Base-by-base conservation (phyloP, 2,329 filamentous ascomycete species). In the Anthostomella pinea region DNA sequence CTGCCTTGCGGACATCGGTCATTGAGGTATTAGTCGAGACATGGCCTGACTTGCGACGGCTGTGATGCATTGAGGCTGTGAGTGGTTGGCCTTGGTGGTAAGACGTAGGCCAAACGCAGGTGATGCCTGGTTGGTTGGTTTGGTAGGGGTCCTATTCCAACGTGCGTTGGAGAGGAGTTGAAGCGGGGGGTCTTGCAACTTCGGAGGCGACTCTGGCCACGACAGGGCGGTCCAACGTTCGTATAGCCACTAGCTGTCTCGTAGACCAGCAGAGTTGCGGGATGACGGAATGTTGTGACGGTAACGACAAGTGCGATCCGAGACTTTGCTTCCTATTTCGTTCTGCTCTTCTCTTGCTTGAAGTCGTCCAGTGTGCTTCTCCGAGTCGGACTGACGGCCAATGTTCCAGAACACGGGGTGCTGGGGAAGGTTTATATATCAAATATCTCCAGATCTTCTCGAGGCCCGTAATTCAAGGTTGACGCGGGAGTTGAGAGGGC, bases 31-130 rank as follows among this genome's bases (percentile, higher is more conserved):
- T 74, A 41, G 66, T 64, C 42, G 69, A 67, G 52, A 59, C 64
- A 60, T 75, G 72, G 43, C 75, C 74, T 29, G 76, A 79, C 62
- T 70, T 77, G 55, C 71, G 70, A 52, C 75, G 70, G 41, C 67
- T 68, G 58, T 79, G 75, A 59, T 77, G 72, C 75, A 79, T 79
- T 49, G 57, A 41, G 46, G 39, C 30, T 39, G 32, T 49, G 14
- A 41, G 34, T 48, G 38, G 53, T 50, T 54, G 51, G 48, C 33
- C 42, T 45, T 39, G 34, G 41, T 28, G 36, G 33, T 33, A 27
- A 38, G 22, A 29, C 21, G 36, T 32, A 26, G 34, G 33, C 34
- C 31, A 21, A 44, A 40, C 46, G 30, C 35, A 25, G 47, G 38
- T 37, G 39, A 33, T 39, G 31, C 29, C 31, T 49, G 41, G 43